Base-by-base conservation (phyloP, 768 basidiomycete genomes). In the Pilatotrama ljubarskyi region DNA sequence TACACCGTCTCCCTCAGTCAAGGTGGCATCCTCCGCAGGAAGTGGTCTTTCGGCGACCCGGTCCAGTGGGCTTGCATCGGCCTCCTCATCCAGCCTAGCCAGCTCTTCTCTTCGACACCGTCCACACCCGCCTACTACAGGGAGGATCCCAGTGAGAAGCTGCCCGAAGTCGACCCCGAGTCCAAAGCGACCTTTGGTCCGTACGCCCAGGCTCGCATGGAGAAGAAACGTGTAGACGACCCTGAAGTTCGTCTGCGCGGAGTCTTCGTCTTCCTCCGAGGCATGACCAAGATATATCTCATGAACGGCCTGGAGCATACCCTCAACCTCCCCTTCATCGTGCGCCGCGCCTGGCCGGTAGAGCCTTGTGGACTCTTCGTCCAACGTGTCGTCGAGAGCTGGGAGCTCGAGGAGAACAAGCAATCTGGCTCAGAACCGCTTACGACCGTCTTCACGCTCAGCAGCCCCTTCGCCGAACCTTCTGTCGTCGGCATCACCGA, bases 1-100 rank as follows among this genome's bases (percentile, higher is more conserved):
- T 76, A 78, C 56, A 81, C 79, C 15, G 89, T 88, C 0, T 74
- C 89, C 0, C 75, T 90, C 64, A 85, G 82, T 59, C 77, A 78
- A 17, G 91, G 88, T 0, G 88, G 88, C 0, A 76, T 89, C 15
- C 83, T 92, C 53, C 76, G 76, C 56, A 85, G 86, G 67, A 90
- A 90, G 66, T 90, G 82, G 76, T 91, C 89, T 2, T 91, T 90
- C 67, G 74, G 86, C 14, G 91, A 88, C 5, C 78, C 81, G 1
- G 83, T 94, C 35, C 91, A 91, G 66, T 90, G 82, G 75, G 91
- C 89, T 5, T 92, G 91, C 68, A 76, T 88, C n/a, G 92, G 87
- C 3, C 82, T 81, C 70, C 78, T 93, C 37, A 84, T 87, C 65
- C 84, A 87, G 65, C 70, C 77, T 7, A 73, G 73, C 18, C 64